Evolutionary conservation across 2,329 filamentous ascomycete species (phyloP), one percentile per base, ranked within the genome.

Genomic region (Teratosphaeria zuluensis): DNA sequence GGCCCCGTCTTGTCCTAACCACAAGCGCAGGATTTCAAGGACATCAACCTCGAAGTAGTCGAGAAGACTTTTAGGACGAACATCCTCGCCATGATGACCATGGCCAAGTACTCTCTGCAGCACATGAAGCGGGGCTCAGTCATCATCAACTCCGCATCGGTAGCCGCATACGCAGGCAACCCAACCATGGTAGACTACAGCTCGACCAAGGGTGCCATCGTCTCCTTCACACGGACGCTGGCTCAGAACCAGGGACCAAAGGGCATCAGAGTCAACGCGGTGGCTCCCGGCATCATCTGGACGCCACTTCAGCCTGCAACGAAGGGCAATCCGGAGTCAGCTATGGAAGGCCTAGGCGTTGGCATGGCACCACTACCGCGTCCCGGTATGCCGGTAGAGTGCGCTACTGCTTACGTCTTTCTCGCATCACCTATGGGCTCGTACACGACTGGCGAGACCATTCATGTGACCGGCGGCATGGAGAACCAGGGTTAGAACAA

Each of bases 71-170:
- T 94, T 75, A 80, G 90, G 73, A 89, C 84, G 55, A 95, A 94
- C 75, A 90, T 94, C 68, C 86, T 92, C 72, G 63, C 67, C 9
- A 87, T 84, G 76, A 94, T 91, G 78, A 92, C 85, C 75, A 78
- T 92, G 46, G 81, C 88, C 60, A 94, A 92, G 72, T 90, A 91
- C 68, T 75, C 81, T 9, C 78, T 94, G 7, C 84, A 84, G 0
- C 86, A 91, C 73, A 88, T 94, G 84, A 82, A 83, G 69, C 72
- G 74, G n/a, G 89, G 90, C 32, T 80, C 83, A 56, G 84, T 83
- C 31, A 90, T 94, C 71, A 90, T 94, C 79, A 92, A 92, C 77
- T 91, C 89, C 70, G 85, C 88, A 51, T 91, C 87, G 33, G 86
- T 94, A 70, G 92, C 92, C 70, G 88, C 85, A 46, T 62, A n/a